phyloP scores from a whole-genome alignment of 768 basidiomycete species.

The Tubosaeta brunneosetosa region DNA sequence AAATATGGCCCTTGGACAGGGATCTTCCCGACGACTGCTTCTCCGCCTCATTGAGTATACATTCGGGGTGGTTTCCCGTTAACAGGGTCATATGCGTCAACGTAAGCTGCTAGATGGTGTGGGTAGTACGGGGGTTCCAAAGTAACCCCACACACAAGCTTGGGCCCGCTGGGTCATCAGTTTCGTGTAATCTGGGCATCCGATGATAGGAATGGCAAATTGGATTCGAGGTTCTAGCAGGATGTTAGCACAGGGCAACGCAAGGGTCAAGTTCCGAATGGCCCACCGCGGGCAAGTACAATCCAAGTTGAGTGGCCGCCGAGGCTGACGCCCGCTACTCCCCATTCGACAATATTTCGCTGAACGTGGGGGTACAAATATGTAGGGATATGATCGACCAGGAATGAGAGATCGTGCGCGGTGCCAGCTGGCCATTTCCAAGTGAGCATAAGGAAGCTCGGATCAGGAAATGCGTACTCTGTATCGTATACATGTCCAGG shows the following conservation, averaged over 20 bases:
- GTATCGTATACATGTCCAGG: constrained; percentile 30
- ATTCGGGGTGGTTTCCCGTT: constrained; percentile 5
- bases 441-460: not conserved
- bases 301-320: constrained; percentile 87
- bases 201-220: constrained; percentile 52
- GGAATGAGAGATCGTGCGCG: constrained; percentile 67
- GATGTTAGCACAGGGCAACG: not conserved
- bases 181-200: constrained; percentile 63
- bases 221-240: constrained; percentile 41
- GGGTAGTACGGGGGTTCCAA: constrained; percentile 57
- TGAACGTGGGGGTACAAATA: constrained; percentile 70
- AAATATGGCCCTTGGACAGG: too few relatives aligned
- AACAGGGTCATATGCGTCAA: constrained; percentile 46
- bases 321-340: constrained; percentile 69
- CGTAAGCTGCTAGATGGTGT: constrained; percentile 41
- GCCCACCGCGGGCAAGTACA: constrained; percentile 44
- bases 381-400: constrained; percentile 75
- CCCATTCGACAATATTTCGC: constrained; percentile 60
- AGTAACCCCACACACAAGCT: constrained; percentile 35
- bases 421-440: constrained; percentile 44
- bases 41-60: too few relatives aligned
- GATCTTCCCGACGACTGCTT: too few relatives aligned
- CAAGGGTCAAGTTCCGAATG: not conserved
- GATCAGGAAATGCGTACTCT: constrained; percentile 17
- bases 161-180: constrained; percentile 57